phyloP scores from a whole-genome alignment of 257 asterid genomes.

The Nicotiana otophora region DNA sequence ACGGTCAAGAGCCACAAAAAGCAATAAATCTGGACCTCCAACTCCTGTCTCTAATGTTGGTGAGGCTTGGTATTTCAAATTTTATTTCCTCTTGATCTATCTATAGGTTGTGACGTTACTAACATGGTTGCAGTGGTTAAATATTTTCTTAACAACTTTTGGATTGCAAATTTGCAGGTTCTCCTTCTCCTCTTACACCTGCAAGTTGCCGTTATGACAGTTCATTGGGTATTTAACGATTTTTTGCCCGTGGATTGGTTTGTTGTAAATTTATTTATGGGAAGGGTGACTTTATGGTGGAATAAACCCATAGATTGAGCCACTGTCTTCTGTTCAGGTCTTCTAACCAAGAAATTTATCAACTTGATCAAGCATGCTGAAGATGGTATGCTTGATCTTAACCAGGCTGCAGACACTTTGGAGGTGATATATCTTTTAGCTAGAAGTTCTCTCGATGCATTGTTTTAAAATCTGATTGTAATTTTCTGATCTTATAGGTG shows the following conservation, averaged over 20 bases:
- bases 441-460: not conserved
- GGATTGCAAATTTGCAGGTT: conserved; percentile 44
- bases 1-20: conserved; percentile 61
- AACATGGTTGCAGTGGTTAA: not conserved
- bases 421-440: conserved; percentile 29
- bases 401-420: conserved; percentile 79
- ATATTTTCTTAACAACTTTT: not conserved
- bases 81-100: not conserved
- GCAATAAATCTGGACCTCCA: conserved; percentile 48
- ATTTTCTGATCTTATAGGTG: conserved; percentile 32
- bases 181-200: conserved; percentile 83
- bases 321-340: conserved; percentile 26
- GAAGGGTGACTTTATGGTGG: not conserved
- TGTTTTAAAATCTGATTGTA: conserved; percentile 5
- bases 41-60: conserved; percentile 62
- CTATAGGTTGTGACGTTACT: not conserved
- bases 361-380: conserved; percentile 49
- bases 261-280: not conserved
- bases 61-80: conserved; percentile 26
- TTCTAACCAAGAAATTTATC: conserved; percentile 42
- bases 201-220: conserved; percentile 94
- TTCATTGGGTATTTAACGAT: conserved; percentile 52
- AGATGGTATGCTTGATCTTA: conserved; percentile 87
- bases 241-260: not conserved
- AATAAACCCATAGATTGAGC: not conserved